Base-by-base conservation (phyloP, 768 basidiomycete species). In the Erythrobasidium yunnanense region DNA sequence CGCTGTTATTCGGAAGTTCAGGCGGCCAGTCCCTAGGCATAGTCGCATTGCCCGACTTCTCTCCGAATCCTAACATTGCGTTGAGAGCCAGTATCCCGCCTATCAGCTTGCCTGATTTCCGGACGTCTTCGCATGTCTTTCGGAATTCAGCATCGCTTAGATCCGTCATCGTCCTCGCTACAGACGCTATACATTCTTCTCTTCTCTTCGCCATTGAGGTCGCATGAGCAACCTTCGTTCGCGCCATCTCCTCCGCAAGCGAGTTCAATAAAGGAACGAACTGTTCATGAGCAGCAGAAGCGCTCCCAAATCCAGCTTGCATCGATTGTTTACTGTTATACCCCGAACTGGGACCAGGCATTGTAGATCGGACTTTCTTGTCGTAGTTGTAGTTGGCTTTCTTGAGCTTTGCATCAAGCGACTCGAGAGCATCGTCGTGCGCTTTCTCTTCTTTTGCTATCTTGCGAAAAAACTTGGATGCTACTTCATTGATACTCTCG, bases 371-470 rank as follows among this genome's bases (percentile, higher is more conserved):
- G 1, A 50, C 47, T 1, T 32, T 50, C 60, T 49, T 70, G 30
- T 68, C 55, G 63, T 70, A 72, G 3, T 47, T 47, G 11, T 42
- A 8, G 32, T 66, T 72, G 5, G 71, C 66, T 42, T 70, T 72
- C 15, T 67, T 51, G 17, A 69, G 57, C 23, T 68, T 66, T 6
- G 47, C 5, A 47, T 72, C 70, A 32, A 70, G 66, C 1, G 47
- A 2, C 17, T 68, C 53, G 32, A 72, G 27, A 1, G 47, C 25
- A 23, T 72, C 71, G 20, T 72, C 71, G 35, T 45, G 67, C 0
- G 49, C 23, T 32, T 68, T 66, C 23, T 72, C 71, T 27, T 70
- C 71, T 32, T 72, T 72, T 17, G 68, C 68, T 22, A 69, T 69
- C 22, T 42, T 49, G 15, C 58, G 66, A 65, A 72, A 70, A 42